Conservation (phyloP, 164 flowering plant species). For the Echeveria elegans region DNA sequence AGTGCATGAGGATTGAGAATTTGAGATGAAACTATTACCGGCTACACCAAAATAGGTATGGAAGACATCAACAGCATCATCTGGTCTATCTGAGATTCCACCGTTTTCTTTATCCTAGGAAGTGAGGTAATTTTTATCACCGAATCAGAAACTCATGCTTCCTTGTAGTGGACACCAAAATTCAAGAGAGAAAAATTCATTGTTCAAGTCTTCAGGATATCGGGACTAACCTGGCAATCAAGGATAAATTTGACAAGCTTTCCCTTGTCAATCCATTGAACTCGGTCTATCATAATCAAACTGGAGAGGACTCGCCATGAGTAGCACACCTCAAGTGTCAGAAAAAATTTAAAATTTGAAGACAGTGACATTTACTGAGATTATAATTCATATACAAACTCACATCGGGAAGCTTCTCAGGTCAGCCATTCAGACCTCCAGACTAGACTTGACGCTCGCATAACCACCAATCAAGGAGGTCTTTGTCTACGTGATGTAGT, state of each 20-base stretch:
- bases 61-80: too few species aligned
- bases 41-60: too few species aligned
- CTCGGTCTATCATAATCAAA: constrained; percentile 91
- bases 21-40: too few species aligned
- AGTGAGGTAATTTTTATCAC: neutral
- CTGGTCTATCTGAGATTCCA: too few species aligned
- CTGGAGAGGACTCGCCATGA: constrained; percentile 99
- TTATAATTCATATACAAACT: constrained; percentile 14
- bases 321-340: constrained; percentile 70
- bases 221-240: constrained; percentile 60
- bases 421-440: too few species aligned
- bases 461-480: too few species aligned
- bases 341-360: neutral
- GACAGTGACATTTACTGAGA: neutral
- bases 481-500: constrained; percentile 69
- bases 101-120: constrained; percentile 76
- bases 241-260: constrained; percentile 74
- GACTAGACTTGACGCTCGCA: constrained; percentile 91
- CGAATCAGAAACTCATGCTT: neutral
- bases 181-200: too few species aligned
- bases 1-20: constrained; percentile 9
- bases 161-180: neutral
- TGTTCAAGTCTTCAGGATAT: too few species aligned
- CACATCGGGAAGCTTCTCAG: constrained; percentile 98
- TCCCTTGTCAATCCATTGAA: constrained; percentile 85